Evolutionary conservation across 2,329 filamentous ascomycete species (phyloP), one percentile per base, ranked within the genome.

Genomic region (Claviceps sorghi): DNA sequence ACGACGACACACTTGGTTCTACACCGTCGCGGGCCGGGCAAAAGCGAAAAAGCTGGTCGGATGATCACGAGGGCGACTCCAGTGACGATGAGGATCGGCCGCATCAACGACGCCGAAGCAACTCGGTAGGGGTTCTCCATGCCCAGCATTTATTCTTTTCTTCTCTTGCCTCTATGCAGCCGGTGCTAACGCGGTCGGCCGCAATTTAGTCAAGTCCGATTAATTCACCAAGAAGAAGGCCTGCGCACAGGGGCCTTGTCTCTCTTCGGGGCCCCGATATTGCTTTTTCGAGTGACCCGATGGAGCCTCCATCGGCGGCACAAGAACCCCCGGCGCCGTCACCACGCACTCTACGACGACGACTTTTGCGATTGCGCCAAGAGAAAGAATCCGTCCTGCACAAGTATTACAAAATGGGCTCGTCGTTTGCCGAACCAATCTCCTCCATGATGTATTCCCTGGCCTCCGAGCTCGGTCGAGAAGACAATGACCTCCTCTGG

Each of bases 401-500:
- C 49, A 77, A 80, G 56, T 97, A 98, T 69, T 96, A 97, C 69
- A 78, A 82, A 30, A 77, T 88, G 32, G 93, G 93, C 42, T 84
- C 87, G 2, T 95, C 89, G 2, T 96, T 95, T 64, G 91, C 91
- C 0, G 93, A 98, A 64, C 93, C 93, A 1, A 87, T 97, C 52
- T 93, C 90, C 0, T 95, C 90, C 0, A 84, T 97, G 71, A 80
- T 96, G 63, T 98, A 97, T 67, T 94, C 89, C 0, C 75, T 98
- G 15, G 93, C 91, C 1, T 95, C 90, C 1, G 93, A 97, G 63
- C 79, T 98, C 7, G 93, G 93, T 56, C 85, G 90, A 51, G 93
- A 97, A 73, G 91, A 97, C 66, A 98, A 97, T 61, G 90, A 98
- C 61, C 75, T 97, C 22, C 75, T 98, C 15, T 98, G 93, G 93